Base-by-base conservation (phyloP, 164 flowering plant species). In the Sextonia rubra region DNA sequence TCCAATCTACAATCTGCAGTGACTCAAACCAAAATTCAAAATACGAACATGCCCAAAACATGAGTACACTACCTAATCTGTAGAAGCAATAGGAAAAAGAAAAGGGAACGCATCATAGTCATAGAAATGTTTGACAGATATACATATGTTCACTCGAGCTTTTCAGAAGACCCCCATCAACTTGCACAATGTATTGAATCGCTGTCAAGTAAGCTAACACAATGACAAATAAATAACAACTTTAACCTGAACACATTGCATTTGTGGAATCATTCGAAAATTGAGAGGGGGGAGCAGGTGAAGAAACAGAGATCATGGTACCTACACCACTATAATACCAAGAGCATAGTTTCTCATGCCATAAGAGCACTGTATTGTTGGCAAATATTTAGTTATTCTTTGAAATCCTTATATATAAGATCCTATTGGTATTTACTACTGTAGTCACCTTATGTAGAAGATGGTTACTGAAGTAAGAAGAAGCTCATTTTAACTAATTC, bases 1-100 rank as follows among this genome's bases (percentile, higher is more conserved):
- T 86, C 98, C 98, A 91, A 72, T 87, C 84, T 27, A 77, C 29
- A 80, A 77, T 79, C 99, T 96, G 81, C 80, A 85, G 26, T 30
- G 74, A 75, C 37, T 48, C 17, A 25, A 47, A 24, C 49, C 44
- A 56, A 70, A 47, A 32, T 20, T 22, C 55, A 69, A 58, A 11
- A 37, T 17, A 30, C 37, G 37, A 17, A 9, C 56, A 52, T 62
- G 64, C 26, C 70, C 22, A 55, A 58, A 70, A 64, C 65, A 12
- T 22, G 23, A 5, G 29, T 32, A 48, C 22, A 44, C 8, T n/a
- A 37, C 49, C 47, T 27, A 66, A 20, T 12, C 44, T 9, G 18
- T 7, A 69, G 58, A 27, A 55, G 60, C 23, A 64, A 11, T 47
- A 29, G 72, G 60, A 56, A n/a, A 26, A 37, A 6, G 44, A 37